These are phyloP conservation scores for Lasiodiplodia hormozganensis DNA, from an alignment of 2,329 filamentous ascomycete species.

Conservation along the genomic window DNA sequence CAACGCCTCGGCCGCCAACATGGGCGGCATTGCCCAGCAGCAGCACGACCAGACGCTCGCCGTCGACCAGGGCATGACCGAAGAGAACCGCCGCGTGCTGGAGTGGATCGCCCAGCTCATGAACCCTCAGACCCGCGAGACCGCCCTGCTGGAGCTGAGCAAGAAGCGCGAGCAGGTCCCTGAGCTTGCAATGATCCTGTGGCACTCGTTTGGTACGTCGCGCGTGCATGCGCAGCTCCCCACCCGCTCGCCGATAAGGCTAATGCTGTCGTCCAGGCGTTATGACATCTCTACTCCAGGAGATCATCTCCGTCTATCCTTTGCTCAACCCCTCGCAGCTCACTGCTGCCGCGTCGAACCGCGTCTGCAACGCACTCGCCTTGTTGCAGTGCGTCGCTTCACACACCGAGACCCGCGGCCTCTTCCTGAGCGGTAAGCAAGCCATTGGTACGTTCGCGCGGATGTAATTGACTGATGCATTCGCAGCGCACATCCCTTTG, in stretches of 20 bases:
- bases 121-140: slow-evolving; percentile 85
- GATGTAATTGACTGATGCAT: slow-evolving; percentile 32
- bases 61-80: slow-evolving; percentile 66
- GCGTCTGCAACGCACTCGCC: slow-evolving; percentile 96
- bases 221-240: neutral
- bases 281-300: slow-evolving; percentile 96
- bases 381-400: slow-evolving; percentile 96
- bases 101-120: slow-evolving; percentile 91
- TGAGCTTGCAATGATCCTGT: slow-evolving; percentile 92
- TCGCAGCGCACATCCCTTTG: slow-evolving; percentile 88
- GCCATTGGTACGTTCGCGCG: neutral
- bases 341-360: slow-evolving; percentile 95
- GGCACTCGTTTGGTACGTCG: slow-evolving; percentile 92
- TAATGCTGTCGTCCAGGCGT: slow-evolving; percentile 68
- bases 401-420: slow-evolving; percentile 91
- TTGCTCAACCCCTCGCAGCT: slow-evolving; percentile 95
- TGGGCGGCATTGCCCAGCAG: slow-evolving; percentile 43
- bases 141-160: slow-evolving; percentile 90
- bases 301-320: slow-evolving; percentile 98
- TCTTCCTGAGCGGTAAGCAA: slow-evolving; percentile 86
- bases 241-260: slow-evolving; percentile 31
- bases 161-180: slow-evolving; percentile 99
- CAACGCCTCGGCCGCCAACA: slow-evolving; percentile 55
- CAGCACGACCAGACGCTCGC: slow-evolving; percentile 44
- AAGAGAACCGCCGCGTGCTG: slow-evolving; percentile 92